These are phyloP conservation scores for Pseudogymnoascus sp. DNA, from an alignment of 2,329 filamentous ascomycete species.

Conservation along the genomic window DNA sequence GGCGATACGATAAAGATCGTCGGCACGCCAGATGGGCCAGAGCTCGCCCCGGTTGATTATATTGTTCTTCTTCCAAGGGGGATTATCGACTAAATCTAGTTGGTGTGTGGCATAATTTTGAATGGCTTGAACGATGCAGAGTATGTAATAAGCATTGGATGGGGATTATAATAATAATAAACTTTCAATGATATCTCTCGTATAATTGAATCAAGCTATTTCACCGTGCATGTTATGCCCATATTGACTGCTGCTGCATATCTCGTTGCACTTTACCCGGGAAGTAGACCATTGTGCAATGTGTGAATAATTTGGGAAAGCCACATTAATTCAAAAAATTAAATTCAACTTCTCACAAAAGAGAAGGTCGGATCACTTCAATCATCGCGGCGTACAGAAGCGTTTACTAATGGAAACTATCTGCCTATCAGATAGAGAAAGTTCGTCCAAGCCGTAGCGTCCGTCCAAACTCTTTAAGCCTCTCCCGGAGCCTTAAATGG, in stretches of 20 bases:
- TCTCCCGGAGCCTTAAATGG: conserved; percentile 8
- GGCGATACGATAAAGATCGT: conserved; percentile 47
- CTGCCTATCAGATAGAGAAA: not conserved
- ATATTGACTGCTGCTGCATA: not conserved
- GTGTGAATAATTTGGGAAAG: not conserved
- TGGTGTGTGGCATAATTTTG: not conserved
- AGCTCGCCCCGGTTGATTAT: conserved; percentile 60
- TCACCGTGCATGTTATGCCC: not conserved
- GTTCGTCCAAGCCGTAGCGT: conserved; percentile 14
- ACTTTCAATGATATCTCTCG: not conserved
- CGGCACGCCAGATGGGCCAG: conserved; percentile 48
- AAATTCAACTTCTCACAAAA: not conserved
- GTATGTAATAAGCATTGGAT: not conserved
- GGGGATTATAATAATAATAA: not conserved
- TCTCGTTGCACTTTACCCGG: not conserved
- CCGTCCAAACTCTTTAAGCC: conserved; percentile 14
- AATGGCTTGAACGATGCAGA: not conserved
- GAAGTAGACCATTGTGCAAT: not conserved
- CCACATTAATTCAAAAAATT: not conserved
- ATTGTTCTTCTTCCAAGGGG: conserved; percentile 51
- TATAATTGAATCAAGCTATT: not conserved
- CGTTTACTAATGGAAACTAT: not conserved
- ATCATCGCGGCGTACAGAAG: not conserved
- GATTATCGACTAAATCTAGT: conserved; percentile 42
- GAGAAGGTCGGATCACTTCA: not conserved